These are phyloP conservation scores for Cenchrus americanus DNA, from an alignment of 176 grass and related monocot species.

Conservation along the genomic window DNA sequence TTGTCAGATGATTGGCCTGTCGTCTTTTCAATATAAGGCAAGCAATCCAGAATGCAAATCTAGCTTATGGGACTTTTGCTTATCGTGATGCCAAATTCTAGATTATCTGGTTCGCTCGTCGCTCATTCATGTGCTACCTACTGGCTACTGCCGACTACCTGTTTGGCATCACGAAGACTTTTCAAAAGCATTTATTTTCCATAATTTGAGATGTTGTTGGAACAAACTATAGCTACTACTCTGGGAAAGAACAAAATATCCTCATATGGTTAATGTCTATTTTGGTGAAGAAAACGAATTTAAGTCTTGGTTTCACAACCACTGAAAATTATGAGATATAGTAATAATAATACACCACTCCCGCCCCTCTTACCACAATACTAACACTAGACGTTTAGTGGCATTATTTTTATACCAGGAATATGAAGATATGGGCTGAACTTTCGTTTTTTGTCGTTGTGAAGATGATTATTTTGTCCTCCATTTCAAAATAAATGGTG, in stretches of 20 bases:
- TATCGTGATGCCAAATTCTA: neutral
- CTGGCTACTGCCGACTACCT: neutral
- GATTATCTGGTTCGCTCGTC: constrained; percentile 27
- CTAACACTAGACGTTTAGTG: too few relatives aligned
- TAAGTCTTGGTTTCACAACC: neutral
- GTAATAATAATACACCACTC: too few relatives aligned
- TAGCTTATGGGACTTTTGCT: constrained; percentile 42
- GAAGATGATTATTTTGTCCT: neutral
- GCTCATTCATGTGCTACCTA: neutral
- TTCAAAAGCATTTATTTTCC: neutral
- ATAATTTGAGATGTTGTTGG: neutral
- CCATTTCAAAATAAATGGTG: neutral
- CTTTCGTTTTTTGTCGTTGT: too few relatives aligned
- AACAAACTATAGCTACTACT: neutral
- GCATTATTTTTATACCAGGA: neutral
- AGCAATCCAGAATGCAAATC: constrained; percentile 46
- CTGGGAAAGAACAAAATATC: neutral
- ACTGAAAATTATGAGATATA: neutral
- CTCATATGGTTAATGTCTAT: neutral
- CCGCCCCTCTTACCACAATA: neutral
- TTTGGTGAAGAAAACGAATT: neutral
- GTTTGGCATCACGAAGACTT: neutral
- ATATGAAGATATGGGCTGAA: neutral
- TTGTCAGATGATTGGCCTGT: constrained; percentile 41
- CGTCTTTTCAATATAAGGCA: constrained; percentile 48